phyloP scores from a whole-genome alignment of 2,329 filamentous ascomycete genomes.

The Reticulascus tulasneorum region DNA sequence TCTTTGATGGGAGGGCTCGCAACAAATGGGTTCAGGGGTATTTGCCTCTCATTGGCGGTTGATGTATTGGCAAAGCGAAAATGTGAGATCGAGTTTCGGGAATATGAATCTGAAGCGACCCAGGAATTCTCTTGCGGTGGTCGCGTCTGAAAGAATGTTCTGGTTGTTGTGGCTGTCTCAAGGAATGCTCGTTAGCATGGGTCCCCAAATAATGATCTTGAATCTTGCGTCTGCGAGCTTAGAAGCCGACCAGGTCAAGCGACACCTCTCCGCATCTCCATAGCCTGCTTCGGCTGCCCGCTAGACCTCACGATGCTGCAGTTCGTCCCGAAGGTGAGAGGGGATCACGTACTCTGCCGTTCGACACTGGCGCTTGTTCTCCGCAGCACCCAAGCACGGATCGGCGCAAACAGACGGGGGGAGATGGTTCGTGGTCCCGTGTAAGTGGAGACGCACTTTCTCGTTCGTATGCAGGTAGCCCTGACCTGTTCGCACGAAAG shows the following conservation, averaged over 20 bases:
- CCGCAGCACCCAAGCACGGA: slow-evolving; percentile 9
- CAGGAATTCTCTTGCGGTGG: slow-evolving; percentile 11
- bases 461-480: slow-evolving; percentile 8
- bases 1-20: slow-evolving; percentile 7
- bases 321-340: slow-evolving; percentile 3
- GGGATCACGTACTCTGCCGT: slow-evolving; percentile 16
- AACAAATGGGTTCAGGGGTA: slow-evolving; percentile 5
- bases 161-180: slow-evolving; percentile 6
- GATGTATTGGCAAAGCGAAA: slow-evolving; percentile 11
- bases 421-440: slow-evolving; percentile 9
- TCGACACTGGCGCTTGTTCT: slow-evolving; percentile 4
- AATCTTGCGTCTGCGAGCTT: no score
- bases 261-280: no score
- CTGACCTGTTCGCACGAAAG: slow-evolving; percentile 15
- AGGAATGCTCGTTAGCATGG: slow-evolving; percentile 13
- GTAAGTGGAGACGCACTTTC: slow-evolving; percentile 7
- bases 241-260: no score
- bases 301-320: slow-evolving; percentile 11
- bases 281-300: slow-evolving; percentile 11
- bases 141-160: slow-evolving; percentile 9
- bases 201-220: not conserved
- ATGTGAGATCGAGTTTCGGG: slow-evolving; percentile 14
- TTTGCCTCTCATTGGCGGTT: slow-evolving; percentile 11
- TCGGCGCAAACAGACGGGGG: slow-evolving; percentile 9
- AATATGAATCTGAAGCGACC: no score